These are phyloP conservation scores for Olyra latifolia DNA, from an alignment of 176 grass and related monocot genomes.

Conservation along the genomic window DNA sequence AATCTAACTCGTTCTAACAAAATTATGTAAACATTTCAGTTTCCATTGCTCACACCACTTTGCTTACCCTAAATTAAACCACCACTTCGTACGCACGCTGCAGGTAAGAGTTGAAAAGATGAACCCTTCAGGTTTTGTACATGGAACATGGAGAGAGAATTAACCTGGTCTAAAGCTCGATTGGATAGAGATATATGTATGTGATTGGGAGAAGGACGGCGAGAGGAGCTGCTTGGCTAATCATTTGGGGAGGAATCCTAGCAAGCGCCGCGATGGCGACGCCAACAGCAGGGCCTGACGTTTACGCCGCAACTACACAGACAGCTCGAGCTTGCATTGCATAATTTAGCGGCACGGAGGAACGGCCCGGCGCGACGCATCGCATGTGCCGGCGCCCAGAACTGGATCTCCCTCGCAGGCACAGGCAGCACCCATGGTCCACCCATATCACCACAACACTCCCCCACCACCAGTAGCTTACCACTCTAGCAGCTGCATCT, in stretches of 20 bases:
- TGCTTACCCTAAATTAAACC: background rate
- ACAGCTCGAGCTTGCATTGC: background rate
- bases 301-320: background rate
- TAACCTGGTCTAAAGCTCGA: background rate
- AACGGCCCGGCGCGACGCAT: background rate
- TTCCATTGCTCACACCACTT: background rate
- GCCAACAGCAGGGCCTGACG: background rate
- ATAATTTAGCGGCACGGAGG: background rate
- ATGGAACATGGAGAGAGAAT: too few species aligned
- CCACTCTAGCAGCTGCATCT: too few species aligned
- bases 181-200: too few species aligned
- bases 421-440: background rate
- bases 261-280: background rate
- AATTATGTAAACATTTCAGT: background rate
- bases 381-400: constrained; percentile 25
- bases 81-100: background rate
- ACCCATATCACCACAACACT: too few species aligned
- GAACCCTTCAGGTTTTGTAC: too few species aligned
- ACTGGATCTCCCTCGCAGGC: constrained; percentile 26
- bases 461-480: too few species aligned
- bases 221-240: background rate
- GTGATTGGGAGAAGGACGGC: background rate
- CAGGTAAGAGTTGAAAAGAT: background rate
- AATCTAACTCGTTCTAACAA: background rate
- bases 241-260: background rate